phyloP scores from a whole-genome alignment of 2,329 filamentous ascomycete species.

The Phaeosphaeria sp. region DNA sequence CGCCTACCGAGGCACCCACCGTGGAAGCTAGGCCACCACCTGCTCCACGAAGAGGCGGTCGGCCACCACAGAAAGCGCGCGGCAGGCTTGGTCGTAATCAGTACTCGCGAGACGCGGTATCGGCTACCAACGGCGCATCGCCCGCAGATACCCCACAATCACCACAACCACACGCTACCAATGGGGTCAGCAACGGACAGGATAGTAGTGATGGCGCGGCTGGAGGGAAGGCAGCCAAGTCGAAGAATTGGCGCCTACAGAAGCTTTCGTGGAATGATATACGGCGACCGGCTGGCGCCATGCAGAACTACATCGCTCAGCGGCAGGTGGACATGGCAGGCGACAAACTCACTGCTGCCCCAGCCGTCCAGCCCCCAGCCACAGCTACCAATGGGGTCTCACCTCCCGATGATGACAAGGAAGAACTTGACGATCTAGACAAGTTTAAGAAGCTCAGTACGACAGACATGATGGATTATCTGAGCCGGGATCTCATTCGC shows the following conservation, averaged over 20 bases:
- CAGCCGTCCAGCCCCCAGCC: constrained; percentile 31
- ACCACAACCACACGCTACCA: constrained; percentile 39
- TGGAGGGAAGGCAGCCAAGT: constrained; percentile 66
- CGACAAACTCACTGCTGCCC: constrained; percentile 47
- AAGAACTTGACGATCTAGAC: constrained; percentile 49
- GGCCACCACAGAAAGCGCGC: constrained; percentile 42
- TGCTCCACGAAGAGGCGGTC: constrained; percentile 40
- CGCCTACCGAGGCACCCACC: constrained; percentile 32
- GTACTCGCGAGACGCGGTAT: constrained; percentile 43
- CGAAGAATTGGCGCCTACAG: constrained; percentile 61
- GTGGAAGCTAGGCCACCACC: constrained; percentile 36
- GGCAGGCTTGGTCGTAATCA: constrained; percentile 48
- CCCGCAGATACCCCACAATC: constrained; percentile 41
- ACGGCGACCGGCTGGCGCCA: constrained; percentile 80
- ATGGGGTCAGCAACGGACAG: constrained; percentile 44
- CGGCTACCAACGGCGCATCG: constrained; percentile 42
- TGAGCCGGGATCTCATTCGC: constrained; percentile 80
- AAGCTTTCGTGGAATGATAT: constrained; percentile 84
- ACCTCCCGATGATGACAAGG: constrained; percentile 38
- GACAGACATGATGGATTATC: constrained; percentile 87
- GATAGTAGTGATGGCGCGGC: constrained; percentile 64
- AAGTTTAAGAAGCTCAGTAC: constrained; percentile 76
- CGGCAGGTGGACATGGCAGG: constrained; percentile 87
- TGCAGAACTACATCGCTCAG: constrained; percentile 87
- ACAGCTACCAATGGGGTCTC: constrained; percentile 31